Conservation (phyloP, 176 grass and related monocot genomes). For the Oryza rufipogon region DNA sequence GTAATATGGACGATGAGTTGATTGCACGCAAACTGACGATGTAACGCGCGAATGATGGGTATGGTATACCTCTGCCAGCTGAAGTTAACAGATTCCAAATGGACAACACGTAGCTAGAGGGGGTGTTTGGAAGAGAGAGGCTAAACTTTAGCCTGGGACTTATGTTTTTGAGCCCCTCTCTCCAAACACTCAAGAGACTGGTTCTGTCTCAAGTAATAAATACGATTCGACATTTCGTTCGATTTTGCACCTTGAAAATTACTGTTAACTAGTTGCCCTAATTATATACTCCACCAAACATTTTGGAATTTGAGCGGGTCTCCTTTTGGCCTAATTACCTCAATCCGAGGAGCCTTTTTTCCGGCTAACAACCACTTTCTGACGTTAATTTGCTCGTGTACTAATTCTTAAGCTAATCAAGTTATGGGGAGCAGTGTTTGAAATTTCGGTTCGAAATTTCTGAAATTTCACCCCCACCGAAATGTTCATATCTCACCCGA, state of each 20-base stretch:
- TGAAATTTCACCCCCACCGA: too few relatives aligned
- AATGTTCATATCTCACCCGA: too few relatives aligned
- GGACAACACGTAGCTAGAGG: background rate
- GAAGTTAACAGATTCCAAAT: background rate
- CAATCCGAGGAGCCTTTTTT: background rate
- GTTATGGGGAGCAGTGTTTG: too few relatives aligned
- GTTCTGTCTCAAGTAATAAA: background rate
- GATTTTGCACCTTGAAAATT: background rate
- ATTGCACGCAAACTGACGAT: conserved; percentile 27
- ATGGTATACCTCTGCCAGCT: background rate
- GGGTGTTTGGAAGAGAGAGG: too few relatives aligned
- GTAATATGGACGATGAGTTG: conserved; percentile 20
- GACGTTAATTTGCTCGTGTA: too few relatives aligned
- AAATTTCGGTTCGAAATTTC: too few relatives aligned
- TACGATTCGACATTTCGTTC: background rate
- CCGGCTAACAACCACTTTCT: background rate
- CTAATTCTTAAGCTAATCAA: too few relatives aligned
- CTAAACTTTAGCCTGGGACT: too few relatives aligned
- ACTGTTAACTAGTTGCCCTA: background rate
- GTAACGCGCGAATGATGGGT: background rate
- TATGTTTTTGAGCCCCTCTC: too few relatives aligned
- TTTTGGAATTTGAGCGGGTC: background rate
- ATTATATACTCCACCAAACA: background rate
- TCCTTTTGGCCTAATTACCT: background rate
- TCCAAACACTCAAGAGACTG: background rate